phyloP scores from a whole-genome alignment of 108 stramenopile genomes.

The Nannochloropsis salina region DNA sequence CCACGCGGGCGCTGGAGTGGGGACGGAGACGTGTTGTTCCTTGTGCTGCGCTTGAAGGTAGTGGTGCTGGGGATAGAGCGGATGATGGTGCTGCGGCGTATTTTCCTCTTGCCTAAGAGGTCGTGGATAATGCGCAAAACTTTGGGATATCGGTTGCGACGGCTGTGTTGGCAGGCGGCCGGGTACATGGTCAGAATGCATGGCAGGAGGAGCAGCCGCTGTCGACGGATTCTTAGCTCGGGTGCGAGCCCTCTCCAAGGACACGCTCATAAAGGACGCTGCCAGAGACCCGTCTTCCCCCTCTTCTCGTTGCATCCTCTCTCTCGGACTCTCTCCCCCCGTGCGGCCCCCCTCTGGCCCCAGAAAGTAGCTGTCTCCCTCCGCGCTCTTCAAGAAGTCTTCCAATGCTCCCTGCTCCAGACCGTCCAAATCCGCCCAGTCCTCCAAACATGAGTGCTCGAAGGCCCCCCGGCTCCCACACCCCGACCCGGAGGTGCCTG shows the following conservation, averaged over 20 bases:
- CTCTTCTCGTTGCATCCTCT: background rate
- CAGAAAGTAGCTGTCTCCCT: background rate
- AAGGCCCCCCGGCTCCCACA: no score
- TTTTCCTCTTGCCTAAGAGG: background rate
- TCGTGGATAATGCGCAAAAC: no score
- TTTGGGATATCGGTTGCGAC: no score
- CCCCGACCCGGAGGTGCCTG: no score
- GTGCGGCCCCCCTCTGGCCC: background rate
- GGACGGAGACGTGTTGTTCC: background rate
- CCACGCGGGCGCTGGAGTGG: background rate
- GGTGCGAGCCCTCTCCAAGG: background rate
- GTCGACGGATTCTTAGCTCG: no score
- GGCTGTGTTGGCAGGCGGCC: no score
- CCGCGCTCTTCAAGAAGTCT: background rate
- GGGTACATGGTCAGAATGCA: no score
- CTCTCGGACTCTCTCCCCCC: background rate
- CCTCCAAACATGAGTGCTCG: no score
- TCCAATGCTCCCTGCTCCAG: background rate
- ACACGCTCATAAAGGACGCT: background rate
- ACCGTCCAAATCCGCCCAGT: no score
- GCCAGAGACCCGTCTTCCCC: background rate
- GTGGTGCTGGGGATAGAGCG: background rate
- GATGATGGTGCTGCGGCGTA: background rate
- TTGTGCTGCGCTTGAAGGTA: background rate
- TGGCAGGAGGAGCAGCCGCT: no score